Base-by-base conservation (phyloP, 1,284 basidiomycete genomes). In the Fomitopsis palustris region DNA sequence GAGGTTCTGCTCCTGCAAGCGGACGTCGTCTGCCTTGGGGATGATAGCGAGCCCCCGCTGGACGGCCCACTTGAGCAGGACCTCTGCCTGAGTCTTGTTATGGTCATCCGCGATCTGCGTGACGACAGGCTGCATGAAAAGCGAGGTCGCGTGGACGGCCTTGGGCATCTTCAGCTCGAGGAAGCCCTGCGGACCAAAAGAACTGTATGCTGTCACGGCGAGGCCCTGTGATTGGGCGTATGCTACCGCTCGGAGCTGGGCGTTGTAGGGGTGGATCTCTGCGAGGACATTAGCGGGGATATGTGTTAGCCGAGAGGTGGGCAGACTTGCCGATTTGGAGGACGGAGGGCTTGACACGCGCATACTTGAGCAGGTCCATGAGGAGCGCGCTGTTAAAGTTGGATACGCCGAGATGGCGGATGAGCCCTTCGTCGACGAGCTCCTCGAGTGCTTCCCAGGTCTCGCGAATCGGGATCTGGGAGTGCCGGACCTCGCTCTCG, bases 191-290 rank as follows among this genome's bases (percentile, higher is more conserved):
- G 68, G 68, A 1, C 68, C 68, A 59, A 69, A 69, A 7, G 68
- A 69, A 8, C 63, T 65, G 62, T 69, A 69, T 5, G 64, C 68
- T 38, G 67, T 69, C 4, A 69, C 68, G 8, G 60, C 63, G 37
- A 69, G 39, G 29, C 61, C 62, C 37, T 66, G 63, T 3, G 59
- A 56, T 14, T 64, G 65, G 6, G 68, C 68, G 51, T 61, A 65
- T 54, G 62, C 56, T 12, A 68, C 64, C 10, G 64, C 61, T 27
- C 62, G 61, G 21, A 23, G 37, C 55, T 69, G 68, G 2, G 60
- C 61, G 29, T 66, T 67, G 60, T 69, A 69, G 4, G 68, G 68
- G 51, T 69, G 68, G 57, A 67, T 64, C 53, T 69, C 66, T 69
- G 49, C 29, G 29, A 23, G n/a, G 23, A 19, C 16, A 38, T 38